These are phyloP conservation scores for Pseudoturritis turrita DNA, from an alignment of 345 rosid species.

Conservation along the genomic window DNA sequence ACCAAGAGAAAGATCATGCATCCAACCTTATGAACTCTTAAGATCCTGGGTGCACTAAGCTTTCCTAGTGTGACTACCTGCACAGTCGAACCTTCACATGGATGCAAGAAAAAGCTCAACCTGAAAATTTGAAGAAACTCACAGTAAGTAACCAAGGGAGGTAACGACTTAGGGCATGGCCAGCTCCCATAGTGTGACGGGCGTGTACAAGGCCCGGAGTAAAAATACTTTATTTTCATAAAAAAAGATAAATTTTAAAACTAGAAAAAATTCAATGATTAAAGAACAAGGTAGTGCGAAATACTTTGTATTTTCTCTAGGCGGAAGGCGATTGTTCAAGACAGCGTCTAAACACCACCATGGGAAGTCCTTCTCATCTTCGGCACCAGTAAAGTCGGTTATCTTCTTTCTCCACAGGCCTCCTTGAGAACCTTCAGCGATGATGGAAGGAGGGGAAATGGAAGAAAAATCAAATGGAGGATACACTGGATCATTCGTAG, in stretches of 20 bases:
- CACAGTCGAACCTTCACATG: slow-evolving; percentile 78
- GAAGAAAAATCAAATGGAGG: slow-evolving; percentile 90
- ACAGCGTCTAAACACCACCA: slow-evolving; percentile 94
- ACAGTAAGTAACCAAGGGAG: not conserved
- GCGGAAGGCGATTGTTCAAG: slow-evolving; percentile 82
- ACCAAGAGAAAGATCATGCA: too few species aligned
- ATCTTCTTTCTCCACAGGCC: slow-evolving; percentile 97
- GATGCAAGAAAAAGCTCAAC: slow-evolving; percentile 93
- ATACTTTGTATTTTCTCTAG: slow-evolving; percentile 93
- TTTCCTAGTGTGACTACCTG: slow-evolving; percentile 95
- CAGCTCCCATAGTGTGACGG: too few species aligned
- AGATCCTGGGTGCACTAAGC: slow-evolving; percentile 94
- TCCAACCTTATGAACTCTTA: slow-evolving; percentile 88
- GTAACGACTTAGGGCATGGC: too few species aligned
- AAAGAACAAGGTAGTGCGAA: slow-evolving; percentile 14
- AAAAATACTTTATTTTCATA: not conserved
- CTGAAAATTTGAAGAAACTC: slow-evolving; percentile 42
- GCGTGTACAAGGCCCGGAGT: too few species aligned
- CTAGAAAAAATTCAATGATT: too few species aligned
- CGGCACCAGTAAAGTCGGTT: slow-evolving; percentile 79
- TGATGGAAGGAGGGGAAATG: slow-evolving; percentile 78
- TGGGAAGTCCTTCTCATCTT: slow-evolving; percentile 95
- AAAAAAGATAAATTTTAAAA: not conserved
- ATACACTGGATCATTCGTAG: slow-evolving; percentile 83
- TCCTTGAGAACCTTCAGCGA: slow-evolving; percentile 96